These are phyloP conservation scores for Trifolium subterraneum DNA, from an alignment of 306 rosid genomes.

Conservation along the genomic window DNA sequence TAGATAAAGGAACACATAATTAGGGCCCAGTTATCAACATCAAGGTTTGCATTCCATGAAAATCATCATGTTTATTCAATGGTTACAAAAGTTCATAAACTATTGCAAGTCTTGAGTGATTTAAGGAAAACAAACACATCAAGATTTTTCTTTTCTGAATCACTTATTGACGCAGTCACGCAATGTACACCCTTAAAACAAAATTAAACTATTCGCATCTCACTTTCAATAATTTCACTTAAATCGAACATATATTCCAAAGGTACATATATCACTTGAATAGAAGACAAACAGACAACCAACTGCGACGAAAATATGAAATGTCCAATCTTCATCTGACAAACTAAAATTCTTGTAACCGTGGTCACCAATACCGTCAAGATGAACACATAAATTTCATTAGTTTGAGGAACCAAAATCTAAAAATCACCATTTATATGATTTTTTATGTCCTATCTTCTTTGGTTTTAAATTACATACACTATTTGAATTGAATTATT, in stretches of 20 bases:
- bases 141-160: neutral
- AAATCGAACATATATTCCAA: too few species aligned
- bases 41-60: constrained; percentile 6
- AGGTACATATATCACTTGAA: too few species aligned
- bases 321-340: neutral
- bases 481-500: constrained; percentile 13
- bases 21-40: constrained; percentile 44
- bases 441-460: neutral
- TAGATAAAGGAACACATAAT: constrained; percentile 17
- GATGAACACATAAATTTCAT: neutral
- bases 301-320: neutral
- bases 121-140: too few species aligned
- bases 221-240: neutral
- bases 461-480: neutral
- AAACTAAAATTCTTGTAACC: neutral
- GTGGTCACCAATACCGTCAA: neutral
- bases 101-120: constrained; percentile 34
- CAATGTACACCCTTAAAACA: neutral
- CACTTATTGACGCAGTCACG: neutral
- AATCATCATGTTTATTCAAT: neutral
- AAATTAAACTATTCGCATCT: neutral
- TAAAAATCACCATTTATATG: neutral
- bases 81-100: constrained; percentile 40
- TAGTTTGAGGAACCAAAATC: neutral
- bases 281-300: too few species aligned